Conservation (phyloP, 805 yeast species). For the Wickerhamiella slavikovae region DNA sequence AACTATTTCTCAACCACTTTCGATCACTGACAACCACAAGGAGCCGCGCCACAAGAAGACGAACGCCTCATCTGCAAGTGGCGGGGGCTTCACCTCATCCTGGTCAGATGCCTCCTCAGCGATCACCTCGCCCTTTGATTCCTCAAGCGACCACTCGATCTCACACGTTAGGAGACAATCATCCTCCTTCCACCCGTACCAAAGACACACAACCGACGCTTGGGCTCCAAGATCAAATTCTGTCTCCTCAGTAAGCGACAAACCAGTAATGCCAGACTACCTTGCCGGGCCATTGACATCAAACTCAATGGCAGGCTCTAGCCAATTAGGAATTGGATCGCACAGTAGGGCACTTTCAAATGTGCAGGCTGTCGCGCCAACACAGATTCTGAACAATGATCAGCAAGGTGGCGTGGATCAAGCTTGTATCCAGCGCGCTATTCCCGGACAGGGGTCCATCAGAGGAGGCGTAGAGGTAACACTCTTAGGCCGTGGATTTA, state of each 20-base stretch:
- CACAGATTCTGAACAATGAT: conserved; percentile 1
- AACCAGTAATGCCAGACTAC: no score
- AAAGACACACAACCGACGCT: not conserved
- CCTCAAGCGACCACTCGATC: conserved; percentile 1
- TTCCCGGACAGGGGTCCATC: conserved; percentile 89
- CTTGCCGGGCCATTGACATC: no score
- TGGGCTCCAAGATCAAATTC: conserved; percentile 1
- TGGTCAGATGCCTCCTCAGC: not conserved
- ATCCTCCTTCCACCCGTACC: conserved; percentile 7
- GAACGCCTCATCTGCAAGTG: not conserved
- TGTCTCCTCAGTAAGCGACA: not conserved
- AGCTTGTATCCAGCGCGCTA: conserved; percentile 52
- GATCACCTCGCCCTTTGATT: not conserved
- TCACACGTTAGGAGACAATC: not conserved
- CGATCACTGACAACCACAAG: conserved; percentile 91
- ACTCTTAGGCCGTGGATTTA: conserved; percentile 67
- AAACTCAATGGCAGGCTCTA: not conserved
- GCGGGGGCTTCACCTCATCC: not conserved
- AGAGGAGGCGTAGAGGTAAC: conserved; percentile 96
- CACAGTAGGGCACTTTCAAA: not conserved
- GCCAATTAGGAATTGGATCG: not conserved
- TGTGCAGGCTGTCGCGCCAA: not conserved
- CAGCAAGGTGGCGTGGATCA: no score
- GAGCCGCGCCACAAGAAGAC: conserved; percentile 13
- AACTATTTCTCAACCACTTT: conserved; percentile 48